Percentiles rank a stretch among this genome's conserved stretches.
These are phyloP conservation scores for Eucalyptus paniculata DNA, from an alignment of 345 rosid species.

Conservation along the genomic window DNA sequence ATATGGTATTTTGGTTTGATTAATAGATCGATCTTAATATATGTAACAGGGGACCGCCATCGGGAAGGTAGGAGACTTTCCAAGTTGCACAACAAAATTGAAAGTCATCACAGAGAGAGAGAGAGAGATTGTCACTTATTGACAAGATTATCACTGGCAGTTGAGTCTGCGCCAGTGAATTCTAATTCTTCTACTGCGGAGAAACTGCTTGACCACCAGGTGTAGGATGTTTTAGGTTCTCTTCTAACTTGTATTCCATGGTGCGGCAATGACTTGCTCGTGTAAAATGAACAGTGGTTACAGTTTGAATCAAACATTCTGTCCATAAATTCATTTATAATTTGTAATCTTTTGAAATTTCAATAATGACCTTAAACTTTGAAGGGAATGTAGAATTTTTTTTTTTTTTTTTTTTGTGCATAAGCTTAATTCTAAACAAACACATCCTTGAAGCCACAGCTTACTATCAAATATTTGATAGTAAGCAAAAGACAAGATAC, in stretches of 20 bases:
- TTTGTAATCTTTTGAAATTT: neutral
- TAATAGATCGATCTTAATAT: neutral
- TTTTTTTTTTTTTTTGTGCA: neutral
- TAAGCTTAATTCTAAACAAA: no score
- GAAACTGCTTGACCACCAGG: neutral
- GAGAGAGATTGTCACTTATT: neutral
- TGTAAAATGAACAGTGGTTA: neutral
- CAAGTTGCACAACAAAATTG: neutral
- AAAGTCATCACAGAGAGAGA: neutral
- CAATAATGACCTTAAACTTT: neutral
- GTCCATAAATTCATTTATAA: neutral
- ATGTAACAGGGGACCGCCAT: neutral
- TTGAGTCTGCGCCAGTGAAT: neutral
- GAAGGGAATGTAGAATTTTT: neutral
- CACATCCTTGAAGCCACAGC: neutral
- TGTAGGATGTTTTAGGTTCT: neutral
- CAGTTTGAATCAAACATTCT: neutral
- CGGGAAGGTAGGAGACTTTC: neutral
- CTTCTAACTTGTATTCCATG: neutral
- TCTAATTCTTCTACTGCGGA: neutral
- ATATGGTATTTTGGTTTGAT: neutral
- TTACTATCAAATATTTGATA: neutral
- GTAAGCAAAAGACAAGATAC: neutral
- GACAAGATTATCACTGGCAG: neutral
- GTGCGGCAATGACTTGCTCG: neutral